Evolutionary conservation across 2,329 filamentous ascomycete species (phyloP), one percentile per base, ranked within the genome.

Genomic region (Penicillium sp.): DNA sequence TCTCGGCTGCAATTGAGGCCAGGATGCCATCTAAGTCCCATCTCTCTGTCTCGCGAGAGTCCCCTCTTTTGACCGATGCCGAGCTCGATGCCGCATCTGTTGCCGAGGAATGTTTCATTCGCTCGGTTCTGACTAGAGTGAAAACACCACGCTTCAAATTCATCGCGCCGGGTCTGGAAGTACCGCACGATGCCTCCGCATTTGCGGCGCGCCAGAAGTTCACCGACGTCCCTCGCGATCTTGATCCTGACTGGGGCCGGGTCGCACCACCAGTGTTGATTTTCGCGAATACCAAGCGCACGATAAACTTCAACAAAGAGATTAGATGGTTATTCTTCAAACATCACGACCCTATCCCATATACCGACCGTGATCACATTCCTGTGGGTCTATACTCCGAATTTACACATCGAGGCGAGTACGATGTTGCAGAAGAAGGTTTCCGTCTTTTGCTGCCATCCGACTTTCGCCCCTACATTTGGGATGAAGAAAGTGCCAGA

Each of bases 1-100:
- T 49, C 45, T 49, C 45, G 15, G 45, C 45, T 30, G 45, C 45
- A 30, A 49, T 49, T 30, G 45, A 49, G 15, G 45, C 45, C 24
- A 49, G 45, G 17, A 49, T 49, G 26, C 26, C 45, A 2, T 30
- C 26, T 2, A 4, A 3, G 9, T 49, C 45, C 15, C 45, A n/a
- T 30, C 45, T 49, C 7, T 30, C 45, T 6, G 45, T 30, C 8
- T 10, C 26, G 7, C 24, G 45, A n/a, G 45, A 49, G 26, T 30
- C 26, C 17, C 45, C 45, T 49, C 45, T 49, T 49, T 19, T 49
- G 45, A 30, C 45, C 7, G 45, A 49, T 10, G 7, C 17, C 0
- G 45, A 49, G 9, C 17, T 49, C 4, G 26, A 49, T 30, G 45
- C 45, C 28, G 45, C 45, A 17, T 30, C 45, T 24, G 26, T 49